Percentiles rank a stretch among this genome's conserved stretches.
Conservation (phyloP, 805 yeast genomes). For the Saccharomyces eubayanus region DNA sequence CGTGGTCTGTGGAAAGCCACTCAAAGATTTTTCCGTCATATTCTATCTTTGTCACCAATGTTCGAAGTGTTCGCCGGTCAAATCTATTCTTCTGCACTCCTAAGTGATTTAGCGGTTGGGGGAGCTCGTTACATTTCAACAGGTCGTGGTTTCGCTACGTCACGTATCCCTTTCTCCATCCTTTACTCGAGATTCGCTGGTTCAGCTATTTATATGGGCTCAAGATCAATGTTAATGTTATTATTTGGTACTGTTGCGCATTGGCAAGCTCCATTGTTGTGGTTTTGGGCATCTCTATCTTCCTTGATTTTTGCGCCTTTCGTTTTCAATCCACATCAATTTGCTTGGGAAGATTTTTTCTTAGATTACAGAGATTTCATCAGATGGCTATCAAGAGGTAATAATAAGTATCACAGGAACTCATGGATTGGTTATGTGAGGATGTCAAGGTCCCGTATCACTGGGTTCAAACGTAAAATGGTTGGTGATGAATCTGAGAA, state of each 20-base stretch:
- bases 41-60: slow-evolving; percentile 65
- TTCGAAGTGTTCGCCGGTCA: slow-evolving; percentile 80
- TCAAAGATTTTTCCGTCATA: slow-evolving; percentile 59
- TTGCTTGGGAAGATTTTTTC: slow-evolving; percentile 90
- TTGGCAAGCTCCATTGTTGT: slow-evolving; percentile 87
- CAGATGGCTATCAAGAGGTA: slow-evolving; percentile 86
- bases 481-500: slow-evolving; percentile 72
- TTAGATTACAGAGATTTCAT: slow-evolving; percentile 90
- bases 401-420: slow-evolving; percentile 78
- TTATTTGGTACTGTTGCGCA: slow-evolving; percentile 64
- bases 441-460: slow-evolving; percentile 72
- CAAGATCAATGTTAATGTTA: slow-evolving; percentile 62
- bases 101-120: slow-evolving; percentile 66
- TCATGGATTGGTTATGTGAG: slow-evolving; percentile 82
- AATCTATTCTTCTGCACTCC: slow-evolving; percentile 61
- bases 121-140: slow-evolving; percentile 83
- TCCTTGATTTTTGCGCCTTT: slow-evolving; percentile 89
- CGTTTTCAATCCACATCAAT: slow-evolving; percentile 94
- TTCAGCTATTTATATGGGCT: slow-evolving; percentile 77
- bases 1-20: slow-evolving; percentile 71
- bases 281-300: slow-evolving; percentile 93
- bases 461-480: slow-evolving; percentile 71
- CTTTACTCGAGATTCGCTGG: slow-evolving; percentile 71
- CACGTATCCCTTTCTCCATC: slow-evolving; percentile 66
- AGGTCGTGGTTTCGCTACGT: slow-evolving; percentile 80